Conservation (phyloP, 768 basidiomycete species). For the Leccinum uliginosum region DNA sequence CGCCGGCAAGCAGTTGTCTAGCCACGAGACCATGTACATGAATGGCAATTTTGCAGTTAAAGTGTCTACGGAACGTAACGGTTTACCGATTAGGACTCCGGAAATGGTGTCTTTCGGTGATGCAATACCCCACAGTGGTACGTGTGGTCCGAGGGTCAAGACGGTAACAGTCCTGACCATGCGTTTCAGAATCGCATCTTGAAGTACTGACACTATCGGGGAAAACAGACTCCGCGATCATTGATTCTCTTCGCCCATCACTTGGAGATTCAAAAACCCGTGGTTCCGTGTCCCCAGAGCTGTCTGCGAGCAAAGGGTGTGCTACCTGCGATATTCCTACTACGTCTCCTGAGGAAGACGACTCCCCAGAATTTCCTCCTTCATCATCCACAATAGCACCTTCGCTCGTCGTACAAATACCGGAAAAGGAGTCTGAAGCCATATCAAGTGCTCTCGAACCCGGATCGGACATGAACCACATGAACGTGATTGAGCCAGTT, state of each 20-base stretch:
- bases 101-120: conserved; percentile 7
- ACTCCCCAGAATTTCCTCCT: conserved; percentile 3
- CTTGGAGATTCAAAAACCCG: conserved; percentile 7
- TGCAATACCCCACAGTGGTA: conserved; percentile 15
- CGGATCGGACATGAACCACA: conserved; percentile 6
- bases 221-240: conserved; percentile 6
- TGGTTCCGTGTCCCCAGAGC: conserved; percentile 1
- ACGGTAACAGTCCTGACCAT: conserved; percentile 8
- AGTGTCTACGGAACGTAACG: conserved; percentile 12
- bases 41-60: conserved; percentile 15
- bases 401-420: conserved; percentile 9
- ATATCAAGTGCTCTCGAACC: conserved; percentile 8
- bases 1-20: conserved; percentile 14
- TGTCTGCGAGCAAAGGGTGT: conserved; percentile 8
- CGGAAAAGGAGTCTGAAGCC: conserved; percentile 14
- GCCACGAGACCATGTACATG: conserved; percentile 23
- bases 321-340: conserved; percentile 8
- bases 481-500: conserved; percentile 8
- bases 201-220: conserved; percentile 11
- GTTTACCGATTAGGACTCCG: conserved; percentile 7
- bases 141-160: not conserved
- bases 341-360: conserved; percentile 5
- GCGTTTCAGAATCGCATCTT: conserved; percentile 11
- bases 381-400: conserved; percentile 12
- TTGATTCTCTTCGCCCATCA: conserved; percentile 3